Conservation (phyloP, 2,329 filamentous ascomycete genomes). For the Malbranchea cinnamomea region DNA sequence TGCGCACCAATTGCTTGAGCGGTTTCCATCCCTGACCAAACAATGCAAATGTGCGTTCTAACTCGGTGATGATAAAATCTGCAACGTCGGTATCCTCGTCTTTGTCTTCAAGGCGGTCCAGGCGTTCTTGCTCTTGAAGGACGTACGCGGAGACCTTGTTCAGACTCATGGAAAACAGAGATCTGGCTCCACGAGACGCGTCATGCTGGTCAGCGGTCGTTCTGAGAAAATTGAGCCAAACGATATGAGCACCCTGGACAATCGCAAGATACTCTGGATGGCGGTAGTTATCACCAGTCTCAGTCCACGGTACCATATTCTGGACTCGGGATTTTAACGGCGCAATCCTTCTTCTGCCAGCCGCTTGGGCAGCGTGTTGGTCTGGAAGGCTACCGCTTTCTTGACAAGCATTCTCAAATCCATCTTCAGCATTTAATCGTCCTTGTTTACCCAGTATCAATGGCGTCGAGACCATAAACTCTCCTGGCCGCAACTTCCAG, state of each 20-base stretch:
- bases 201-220: conserved; percentile 15
- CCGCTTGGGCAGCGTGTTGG: too few species aligned
- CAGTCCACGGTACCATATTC: too few species aligned
- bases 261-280: conserved; percentile 18
- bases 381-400: too few species aligned
- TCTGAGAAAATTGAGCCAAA: conserved; percentile 23
- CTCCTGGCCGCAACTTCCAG: conserved; percentile 22
- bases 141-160: conserved; percentile 25
- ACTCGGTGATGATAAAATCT: conserved; percentile 27
- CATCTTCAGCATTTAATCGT: too few species aligned
- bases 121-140: conserved; percentile 20
- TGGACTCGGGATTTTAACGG: too few species aligned
- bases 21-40: conserved; percentile 23
- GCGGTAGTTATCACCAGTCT: conserved; percentile 15
- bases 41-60: conserved; percentile 25
- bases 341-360: too few species aligned
- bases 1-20: conserved; percentile 26
- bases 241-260: conserved; percentile 19
- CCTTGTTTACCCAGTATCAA: conserved; percentile 22
- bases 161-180: conserved; percentile 23
- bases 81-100: conserved; percentile 25
- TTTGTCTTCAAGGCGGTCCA: conserved; percentile 18
- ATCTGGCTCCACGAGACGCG: conserved; percentile 17
- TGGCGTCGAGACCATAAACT: conserved; percentile 28
- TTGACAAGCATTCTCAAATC: too few species aligned